Conservation (phyloP, 1,284 basidiomycete genomes). For the Trichosporon coremiiforme region DNA sequence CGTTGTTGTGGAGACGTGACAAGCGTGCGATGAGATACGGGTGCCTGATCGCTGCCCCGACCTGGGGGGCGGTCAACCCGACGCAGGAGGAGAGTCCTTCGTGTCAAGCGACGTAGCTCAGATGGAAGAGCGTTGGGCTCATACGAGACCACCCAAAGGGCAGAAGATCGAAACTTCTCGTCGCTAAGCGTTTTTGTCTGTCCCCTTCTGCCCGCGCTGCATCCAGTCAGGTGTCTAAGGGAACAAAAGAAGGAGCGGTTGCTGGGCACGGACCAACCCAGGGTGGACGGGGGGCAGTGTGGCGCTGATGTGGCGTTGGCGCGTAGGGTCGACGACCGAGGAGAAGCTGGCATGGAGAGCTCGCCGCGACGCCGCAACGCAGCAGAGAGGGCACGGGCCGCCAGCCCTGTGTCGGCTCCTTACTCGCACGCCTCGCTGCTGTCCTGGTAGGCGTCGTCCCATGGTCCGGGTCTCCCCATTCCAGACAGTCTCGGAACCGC, state of each 20-base stretch:
- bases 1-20: background rate
- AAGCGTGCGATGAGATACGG: background rate
- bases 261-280: background rate
- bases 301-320: background rate
- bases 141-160: constrained; percentile 19
- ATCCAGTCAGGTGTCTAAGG: background rate
- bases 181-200: constrained; percentile 14
- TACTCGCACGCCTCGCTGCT: background rate
- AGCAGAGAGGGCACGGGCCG: background rate
- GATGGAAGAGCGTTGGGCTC: constrained; percentile 20
- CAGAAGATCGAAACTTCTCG: constrained; percentile 20
- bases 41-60: background rate
- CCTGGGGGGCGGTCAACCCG: no score
- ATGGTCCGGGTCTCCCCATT: background rate
- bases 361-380: background rate
- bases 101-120: constrained; percentile 15
- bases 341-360: background rate
- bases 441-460: background rate
- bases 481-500: background rate
- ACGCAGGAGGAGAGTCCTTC: background rate
- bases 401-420: background rate
- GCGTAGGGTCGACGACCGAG: background rate
- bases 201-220: background rate
- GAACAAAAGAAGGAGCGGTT: background rate
- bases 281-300: background rate